Conservation (phyloP, 371 early-diverging fungal genomes). For the Gilbertella persicaria region DNA sequence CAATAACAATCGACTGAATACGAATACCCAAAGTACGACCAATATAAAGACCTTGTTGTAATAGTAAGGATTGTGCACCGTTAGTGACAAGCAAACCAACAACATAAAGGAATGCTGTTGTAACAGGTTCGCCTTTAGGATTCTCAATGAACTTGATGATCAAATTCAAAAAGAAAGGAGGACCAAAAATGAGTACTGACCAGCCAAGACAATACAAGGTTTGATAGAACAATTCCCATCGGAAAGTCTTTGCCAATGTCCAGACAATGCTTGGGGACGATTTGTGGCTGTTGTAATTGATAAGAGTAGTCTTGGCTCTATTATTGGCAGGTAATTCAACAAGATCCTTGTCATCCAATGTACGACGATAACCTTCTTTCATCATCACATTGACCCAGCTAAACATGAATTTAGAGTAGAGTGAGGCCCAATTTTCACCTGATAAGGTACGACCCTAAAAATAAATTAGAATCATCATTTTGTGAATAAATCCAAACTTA, state of each 20-base stretch:
- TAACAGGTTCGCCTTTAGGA: conserved; percentile 24
- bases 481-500: conserved; percentile 8
- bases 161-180: conserved; percentile 59
- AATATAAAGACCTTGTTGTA: conserved; percentile 59
- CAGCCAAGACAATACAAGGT: conserved; percentile 50
- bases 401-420: conserved; percentile 57
- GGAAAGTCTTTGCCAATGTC: conserved; percentile 41
- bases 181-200: conserved; percentile 55
- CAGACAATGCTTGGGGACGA: conserved; percentile 9
- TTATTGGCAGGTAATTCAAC: conserved; percentile 43
- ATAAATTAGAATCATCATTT: neutral
- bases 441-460: conserved; percentile 42
- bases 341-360: conserved; percentile 55
- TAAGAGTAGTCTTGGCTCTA: conserved; percentile 35
- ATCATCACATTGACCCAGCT: conserved; percentile 58
- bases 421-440: conserved; percentile 54
- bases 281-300: conserved; percentile 13
- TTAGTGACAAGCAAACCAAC: conserved; percentile 60
- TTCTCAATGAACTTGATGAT: conserved; percentile 60
- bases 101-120: conserved; percentile 62
- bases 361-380: conserved; percentile 49
- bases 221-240: conserved; percentile 38
- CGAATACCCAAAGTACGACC: conserved; percentile 59
- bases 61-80: conserved; percentile 42
- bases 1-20: conserved; percentile 60